phyloP scores from a whole-genome alignment of 345 rosid genomes.

The Camelina hispida region DNA sequence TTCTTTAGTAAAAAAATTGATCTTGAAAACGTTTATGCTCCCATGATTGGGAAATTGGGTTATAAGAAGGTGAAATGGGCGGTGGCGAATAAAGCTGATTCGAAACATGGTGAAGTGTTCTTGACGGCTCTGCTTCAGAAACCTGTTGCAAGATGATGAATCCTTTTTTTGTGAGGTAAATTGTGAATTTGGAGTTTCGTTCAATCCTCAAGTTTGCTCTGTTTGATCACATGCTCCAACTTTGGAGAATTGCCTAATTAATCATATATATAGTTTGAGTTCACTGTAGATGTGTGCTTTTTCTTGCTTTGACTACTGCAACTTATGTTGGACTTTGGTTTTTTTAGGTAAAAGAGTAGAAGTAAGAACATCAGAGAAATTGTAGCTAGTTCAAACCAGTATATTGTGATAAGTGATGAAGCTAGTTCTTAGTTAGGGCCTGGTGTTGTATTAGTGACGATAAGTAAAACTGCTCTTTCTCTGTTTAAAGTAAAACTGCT shows the following conservation, averaged over 20 bases:
- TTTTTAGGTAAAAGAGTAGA: background rate
- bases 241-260: conserved; percentile 5
- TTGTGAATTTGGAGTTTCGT: conserved; percentile 6
- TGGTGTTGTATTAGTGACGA: too few relatives aligned
- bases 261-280: background rate
- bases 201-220: background rate
- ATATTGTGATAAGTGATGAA: background rate
- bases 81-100: conserved; percentile 66
- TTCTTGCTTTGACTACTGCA: conserved; percentile 8
- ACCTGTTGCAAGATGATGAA: conserved; percentile 59
- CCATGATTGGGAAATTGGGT: conserved; percentile 83
- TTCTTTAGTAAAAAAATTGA: conserved; percentile 75
- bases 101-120: conserved; percentile 89
- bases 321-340: background rate
- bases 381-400: background rate
- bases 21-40: conserved; percentile 73
- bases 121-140: conserved; percentile 91
- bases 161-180: conserved; percentile 20
- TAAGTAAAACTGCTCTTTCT: too few relatives aligned
- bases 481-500: too few relatives aligned
- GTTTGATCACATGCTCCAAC: background rate
- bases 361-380: background rate
- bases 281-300: conserved; percentile 6
- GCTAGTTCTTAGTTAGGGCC: too few relatives aligned
- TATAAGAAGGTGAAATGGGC: conserved; percentile 99